phyloP scores from a whole-genome alignment of 306 rosid genomes.

The Trifolium dubium region DNA sequence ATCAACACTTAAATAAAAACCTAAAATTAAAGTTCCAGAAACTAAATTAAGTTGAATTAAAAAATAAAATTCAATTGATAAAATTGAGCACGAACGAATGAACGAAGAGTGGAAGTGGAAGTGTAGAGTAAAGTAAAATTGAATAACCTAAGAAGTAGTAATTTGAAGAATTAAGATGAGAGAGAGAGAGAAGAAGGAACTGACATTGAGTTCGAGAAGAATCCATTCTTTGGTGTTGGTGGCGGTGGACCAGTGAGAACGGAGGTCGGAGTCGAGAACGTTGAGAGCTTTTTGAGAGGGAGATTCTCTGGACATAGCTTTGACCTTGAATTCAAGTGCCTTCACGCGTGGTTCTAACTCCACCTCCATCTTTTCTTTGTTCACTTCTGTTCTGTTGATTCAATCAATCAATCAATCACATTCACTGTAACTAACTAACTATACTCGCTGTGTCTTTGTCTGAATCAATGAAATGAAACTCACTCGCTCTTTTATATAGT shows the following conservation, averaged over 20 bases:
- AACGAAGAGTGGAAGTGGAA: no score
- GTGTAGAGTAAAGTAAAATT: neutral
- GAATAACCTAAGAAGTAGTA: constrained; percentile 16
- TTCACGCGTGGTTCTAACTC: constrained; percentile 83
- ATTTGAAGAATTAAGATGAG: neutral
- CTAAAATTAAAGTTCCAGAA: neutral
- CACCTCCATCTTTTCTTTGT: constrained; percentile 60
- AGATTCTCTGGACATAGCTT: constrained; percentile 85
- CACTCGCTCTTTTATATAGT: neutral
- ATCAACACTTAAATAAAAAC: neutral
- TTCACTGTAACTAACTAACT: neutral
- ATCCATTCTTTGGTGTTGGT: constrained; percentile 98
- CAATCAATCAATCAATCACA: neutral
- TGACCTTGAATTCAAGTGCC: constrained; percentile 74
- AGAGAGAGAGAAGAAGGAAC: neutral
- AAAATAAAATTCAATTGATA: neutral
- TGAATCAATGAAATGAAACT: neutral
- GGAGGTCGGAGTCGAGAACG: constrained; percentile 92
- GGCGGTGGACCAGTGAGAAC: constrained; percentile 94
- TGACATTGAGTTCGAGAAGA: constrained; percentile 78
- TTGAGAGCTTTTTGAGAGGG: constrained; percentile 79
- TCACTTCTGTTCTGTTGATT: neutral
- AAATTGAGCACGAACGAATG: constrained; percentile 1
- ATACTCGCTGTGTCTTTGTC: neutral
- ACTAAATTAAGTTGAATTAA: neutral